Conservation (phyloP, 352 stramenopile species). For the Globisporangium spiculum region DNA sequence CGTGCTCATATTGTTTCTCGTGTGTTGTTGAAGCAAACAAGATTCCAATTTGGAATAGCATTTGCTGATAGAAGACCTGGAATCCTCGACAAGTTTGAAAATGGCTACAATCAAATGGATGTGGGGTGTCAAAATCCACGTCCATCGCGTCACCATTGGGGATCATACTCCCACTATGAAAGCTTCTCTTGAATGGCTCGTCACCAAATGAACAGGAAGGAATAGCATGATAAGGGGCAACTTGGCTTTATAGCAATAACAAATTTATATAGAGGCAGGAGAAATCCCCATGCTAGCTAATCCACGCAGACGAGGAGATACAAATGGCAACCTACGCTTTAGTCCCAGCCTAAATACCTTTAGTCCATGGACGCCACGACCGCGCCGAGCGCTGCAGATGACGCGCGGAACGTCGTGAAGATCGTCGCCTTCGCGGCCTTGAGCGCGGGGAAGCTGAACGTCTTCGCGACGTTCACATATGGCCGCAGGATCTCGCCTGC, state of each 20-base stretch:
- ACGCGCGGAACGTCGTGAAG: constrained; percentile 69
- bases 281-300: not conserved
- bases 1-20: too few species aligned
- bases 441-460: constrained; percentile 71
- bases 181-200: not conserved
- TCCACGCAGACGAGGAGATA: not conserved
- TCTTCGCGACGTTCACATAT: constrained; percentile 65
- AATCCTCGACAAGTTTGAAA: not conserved
- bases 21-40: not conserved
- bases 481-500: constrained; percentile 50
- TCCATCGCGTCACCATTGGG: not conserved
- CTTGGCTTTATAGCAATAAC: not conserved
- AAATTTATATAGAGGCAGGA: not conserved
- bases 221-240: too few species aligned
- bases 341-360: not conserved
- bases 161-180: not conserved
- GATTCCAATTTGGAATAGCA: not conserved
- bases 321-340: not conserved
- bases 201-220: not conserved
- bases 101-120: not conserved
- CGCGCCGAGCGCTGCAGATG: constrained; percentile 61
- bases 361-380: constrained; percentile 66
- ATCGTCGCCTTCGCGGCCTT: constrained; percentile 61
- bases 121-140: not conserved
- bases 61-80: not conserved